These are phyloP conservation scores for Chlorociboria aeruginascens DNA, from an alignment of 495 filamentous ascomycete species.

Conservation along the genomic window DNA sequence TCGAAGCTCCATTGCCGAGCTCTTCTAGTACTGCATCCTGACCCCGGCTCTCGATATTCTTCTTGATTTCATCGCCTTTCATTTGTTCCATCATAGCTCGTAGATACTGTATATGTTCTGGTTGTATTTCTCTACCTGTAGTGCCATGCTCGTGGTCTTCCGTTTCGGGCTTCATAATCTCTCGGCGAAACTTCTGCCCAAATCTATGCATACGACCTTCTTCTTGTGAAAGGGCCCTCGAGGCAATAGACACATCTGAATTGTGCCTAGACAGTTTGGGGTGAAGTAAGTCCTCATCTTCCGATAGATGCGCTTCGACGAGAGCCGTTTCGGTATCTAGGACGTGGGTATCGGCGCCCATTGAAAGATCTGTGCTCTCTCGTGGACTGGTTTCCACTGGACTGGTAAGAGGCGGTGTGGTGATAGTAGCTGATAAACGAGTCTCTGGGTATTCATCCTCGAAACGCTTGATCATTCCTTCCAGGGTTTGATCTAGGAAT, in stretches of 20 bases:
- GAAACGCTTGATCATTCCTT: constrained; percentile 86
- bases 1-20: constrained; percentile 36
- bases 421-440: constrained; percentile 32
- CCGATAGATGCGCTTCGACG: constrained; percentile 23
- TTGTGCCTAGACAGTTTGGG: constrained; percentile 50
- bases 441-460: constrained; percentile 94
- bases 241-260: constrained; percentile 69
- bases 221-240: constrained; percentile 69
- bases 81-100: constrained; percentile 52
- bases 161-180: constrained; percentile 40
- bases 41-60: constrained; percentile 41
- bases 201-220: constrained; percentile 82
- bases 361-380: constrained; percentile 31
- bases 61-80: constrained; percentile 44
- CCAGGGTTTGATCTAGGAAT: constrained; percentile 82
- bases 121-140: constrained; percentile 34
- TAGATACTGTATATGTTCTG: constrained; percentile 45
- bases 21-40: constrained; percentile 48
- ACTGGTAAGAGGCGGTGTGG: constrained; percentile 12
- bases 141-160: constrained; percentile 30
- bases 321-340: constrained; percentile 28
- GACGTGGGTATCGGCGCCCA: constrained; percentile 19
- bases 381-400: constrained; percentile 10
- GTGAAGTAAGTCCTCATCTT: constrained; percentile 27
- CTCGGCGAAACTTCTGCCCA: constrained; percentile 67